A percentile compares a stretch with the other conserved stretches of the same genome.
Conservation (phyloP, 2,329 filamentous ascomycete species). For the Teratosphaeria zuluensis region DNA sequence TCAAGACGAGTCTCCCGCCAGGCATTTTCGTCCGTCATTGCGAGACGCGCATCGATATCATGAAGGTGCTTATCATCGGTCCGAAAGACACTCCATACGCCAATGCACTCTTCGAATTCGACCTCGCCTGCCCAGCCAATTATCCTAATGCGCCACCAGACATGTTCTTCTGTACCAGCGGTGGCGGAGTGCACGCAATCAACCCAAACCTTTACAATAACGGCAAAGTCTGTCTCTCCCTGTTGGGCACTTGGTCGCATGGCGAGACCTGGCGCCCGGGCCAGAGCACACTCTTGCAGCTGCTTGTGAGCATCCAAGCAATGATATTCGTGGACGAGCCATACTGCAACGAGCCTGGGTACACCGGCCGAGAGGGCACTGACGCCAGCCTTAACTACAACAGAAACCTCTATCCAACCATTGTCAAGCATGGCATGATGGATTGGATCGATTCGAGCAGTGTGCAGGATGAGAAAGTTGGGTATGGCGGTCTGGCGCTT, state of each 20-base stretch:
- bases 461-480: neutral
- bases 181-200: constrained; percentile 41
- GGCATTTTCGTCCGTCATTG: constrained; percentile 49
- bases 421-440: constrained; percentile 25
- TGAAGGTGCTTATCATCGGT: constrained; percentile 49
- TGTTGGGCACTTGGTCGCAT: constrained; percentile 52
- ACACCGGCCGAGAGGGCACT: neutral
- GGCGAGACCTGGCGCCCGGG: constrained; percentile 45
- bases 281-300: constrained; percentile 46
- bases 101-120: constrained; percentile 49
- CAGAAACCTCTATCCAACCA: constrained; percentile 15
- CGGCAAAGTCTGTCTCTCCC: constrained; percentile 43
- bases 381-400: constrained; percentile 17
- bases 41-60: constrained; percentile 46
- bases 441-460: constrained; percentile 13
- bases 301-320: constrained; percentile 44
- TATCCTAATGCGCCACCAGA: constrained; percentile 43
- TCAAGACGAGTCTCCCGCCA: constrained; percentile 39
- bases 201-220: constrained; percentile 53
- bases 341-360: constrained; percentile 44
- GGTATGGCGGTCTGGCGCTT: constrained; percentile 5
- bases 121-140: constrained; percentile 38
- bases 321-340: constrained; percentile 49
- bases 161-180: constrained; percentile 45
- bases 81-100: constrained; percentile 51